Conservation (phyloP, 2,329 filamentous ascomycete species). For the Alternaria alternata region DNA sequence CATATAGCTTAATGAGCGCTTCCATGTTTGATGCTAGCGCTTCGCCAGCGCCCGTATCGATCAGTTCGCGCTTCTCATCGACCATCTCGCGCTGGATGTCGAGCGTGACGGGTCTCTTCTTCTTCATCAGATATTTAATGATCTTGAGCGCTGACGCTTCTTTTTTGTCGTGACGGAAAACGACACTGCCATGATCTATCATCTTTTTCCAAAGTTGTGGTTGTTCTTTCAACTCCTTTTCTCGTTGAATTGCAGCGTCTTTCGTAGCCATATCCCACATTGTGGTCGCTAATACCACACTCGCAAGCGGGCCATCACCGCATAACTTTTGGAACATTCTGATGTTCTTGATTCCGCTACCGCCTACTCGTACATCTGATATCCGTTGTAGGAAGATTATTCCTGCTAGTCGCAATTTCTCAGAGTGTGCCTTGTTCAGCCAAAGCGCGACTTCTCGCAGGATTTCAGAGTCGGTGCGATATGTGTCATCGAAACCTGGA, state of each 20-base stretch:
- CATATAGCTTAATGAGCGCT: neutral
- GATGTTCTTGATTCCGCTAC: slow-evolving; percentile 53
- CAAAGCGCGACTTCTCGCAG: slow-evolving; percentile 54
- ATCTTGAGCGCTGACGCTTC: slow-evolving; percentile 13
- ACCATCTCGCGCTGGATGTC: slow-evolving; percentile 26
- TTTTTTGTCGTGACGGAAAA: slow-evolving; percentile 19
- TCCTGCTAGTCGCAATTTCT: slow-evolving; percentile 50
- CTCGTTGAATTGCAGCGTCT: neutral
- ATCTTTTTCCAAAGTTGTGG: slow-evolving; percentile 18
- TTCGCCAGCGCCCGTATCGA: slow-evolving; percentile 14
- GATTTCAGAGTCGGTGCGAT: slow-evolving; percentile 55
- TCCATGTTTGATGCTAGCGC: slow-evolving; percentile 11
- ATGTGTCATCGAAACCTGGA: slow-evolving; percentile 59
- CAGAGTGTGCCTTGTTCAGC: slow-evolving; percentile 45
- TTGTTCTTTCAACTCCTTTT: slow-evolving; percentile 1
- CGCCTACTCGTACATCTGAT: slow-evolving; percentile 51
- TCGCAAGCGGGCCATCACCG: slow-evolving; percentile 52
- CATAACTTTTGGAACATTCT: slow-evolving; percentile 57
- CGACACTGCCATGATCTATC: slow-evolving; percentile 21
- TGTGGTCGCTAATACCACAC: slow-evolving; percentile 55
- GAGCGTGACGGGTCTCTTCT: slow-evolving; percentile 14
- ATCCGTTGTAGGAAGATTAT: slow-evolving; percentile 60
- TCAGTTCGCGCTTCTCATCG: slow-evolving; percentile 12
- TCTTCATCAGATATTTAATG: slow-evolving; percentile 17
- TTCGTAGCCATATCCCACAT: slow-evolving; percentile 47